A percentile compares a stretch with the other conserved stretches of the same genome.
Conservation (phyloP, 148 eudicot genomes). For the Arbutus unedo region DNA sequence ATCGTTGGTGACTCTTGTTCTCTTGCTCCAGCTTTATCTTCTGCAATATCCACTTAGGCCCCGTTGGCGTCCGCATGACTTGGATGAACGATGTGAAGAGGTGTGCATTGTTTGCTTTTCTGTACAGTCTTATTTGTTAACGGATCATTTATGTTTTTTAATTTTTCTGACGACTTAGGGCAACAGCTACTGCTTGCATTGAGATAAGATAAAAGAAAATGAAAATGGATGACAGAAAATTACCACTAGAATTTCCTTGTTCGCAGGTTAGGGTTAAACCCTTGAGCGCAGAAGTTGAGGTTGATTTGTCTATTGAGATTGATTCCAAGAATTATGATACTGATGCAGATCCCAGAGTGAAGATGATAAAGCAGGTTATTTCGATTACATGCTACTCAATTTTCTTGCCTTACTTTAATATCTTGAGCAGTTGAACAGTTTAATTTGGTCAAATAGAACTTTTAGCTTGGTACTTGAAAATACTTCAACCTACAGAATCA, state of each 20-base stretch:
- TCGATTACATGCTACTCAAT: neutral
- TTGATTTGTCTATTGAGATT: conserved; percentile 64
- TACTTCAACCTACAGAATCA: too few species aligned
- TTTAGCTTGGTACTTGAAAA: neutral
- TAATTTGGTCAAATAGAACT: neutral
- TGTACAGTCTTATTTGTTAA: neutral
- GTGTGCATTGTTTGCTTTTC: conserved; percentile 28
- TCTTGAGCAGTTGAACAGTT: neutral
- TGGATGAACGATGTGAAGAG: conserved; percentile 72
- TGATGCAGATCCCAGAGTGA: conserved; percentile 23
- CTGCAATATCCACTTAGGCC: conserved; percentile 85
- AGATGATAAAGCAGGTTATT: conserved; percentile 58
- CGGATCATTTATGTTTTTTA: neutral
- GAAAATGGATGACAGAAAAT: neutral
- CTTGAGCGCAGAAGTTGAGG: conserved; percentile 50
- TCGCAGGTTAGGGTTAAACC: conserved; percentile 76
- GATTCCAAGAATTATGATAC: conserved; percentile 49
- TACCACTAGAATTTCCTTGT: neutral
- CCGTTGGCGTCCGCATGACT: conserved; percentile 83
- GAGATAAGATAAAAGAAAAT: neutral
- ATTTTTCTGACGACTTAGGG: neutral
- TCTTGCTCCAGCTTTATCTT: conserved; percentile 54
- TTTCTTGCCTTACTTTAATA: neutral
- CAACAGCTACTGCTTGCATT: neutral
- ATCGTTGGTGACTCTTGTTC: conserved; percentile 30